These are phyloP conservation scores for Akanthomyces lecanii DNA, from an alignment of 2,329 filamentous ascomycete genomes.

Conservation along the genomic window DNA sequence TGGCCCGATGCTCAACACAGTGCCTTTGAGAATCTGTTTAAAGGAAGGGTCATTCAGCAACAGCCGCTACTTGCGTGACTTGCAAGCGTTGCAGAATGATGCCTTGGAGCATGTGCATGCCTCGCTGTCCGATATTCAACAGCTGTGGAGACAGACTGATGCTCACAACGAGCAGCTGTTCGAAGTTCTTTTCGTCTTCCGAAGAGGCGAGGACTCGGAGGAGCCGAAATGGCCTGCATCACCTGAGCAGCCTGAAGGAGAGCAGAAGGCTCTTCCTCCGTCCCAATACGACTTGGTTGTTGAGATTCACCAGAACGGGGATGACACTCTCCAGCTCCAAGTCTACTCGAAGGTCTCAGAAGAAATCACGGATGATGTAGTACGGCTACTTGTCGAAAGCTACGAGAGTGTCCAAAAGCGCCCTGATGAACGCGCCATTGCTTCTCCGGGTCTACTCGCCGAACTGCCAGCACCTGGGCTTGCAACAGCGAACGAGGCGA, in stretches of 20 bases:
- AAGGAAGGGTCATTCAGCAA: neutral
- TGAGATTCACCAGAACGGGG: neutral
- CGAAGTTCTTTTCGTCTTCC: conserved; percentile 3
- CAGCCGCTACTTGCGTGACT: neutral
- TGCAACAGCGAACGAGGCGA: too few relatives aligned
- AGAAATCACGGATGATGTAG: neutral
- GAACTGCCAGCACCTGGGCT: neutral
- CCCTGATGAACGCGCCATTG: neutral
- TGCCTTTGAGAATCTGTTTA: neutral
- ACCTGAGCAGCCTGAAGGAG: neutral
- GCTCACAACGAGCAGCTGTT: neutral
- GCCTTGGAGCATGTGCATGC: neutral
- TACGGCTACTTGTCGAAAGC: neutral
- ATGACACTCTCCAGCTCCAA: neutral
- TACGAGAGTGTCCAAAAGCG: neutral
- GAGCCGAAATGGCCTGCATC: neutral
- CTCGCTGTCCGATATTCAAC: neutral
- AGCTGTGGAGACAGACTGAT: neutral
- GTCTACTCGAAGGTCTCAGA: neutral
- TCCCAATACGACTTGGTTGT: conserved; percentile 3
- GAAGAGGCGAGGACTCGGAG: neutral
- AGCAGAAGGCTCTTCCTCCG: neutral
- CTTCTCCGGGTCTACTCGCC: neutral
- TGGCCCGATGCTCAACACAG: conserved; percentile 3
- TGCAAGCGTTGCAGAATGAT: neutral